Evolutionary conservation across 2,329 filamentous ascomycete genomes (phyloP), one percentile per base, ranked within the genome.

Genomic region (Elsinoe fawcettii): DNA sequence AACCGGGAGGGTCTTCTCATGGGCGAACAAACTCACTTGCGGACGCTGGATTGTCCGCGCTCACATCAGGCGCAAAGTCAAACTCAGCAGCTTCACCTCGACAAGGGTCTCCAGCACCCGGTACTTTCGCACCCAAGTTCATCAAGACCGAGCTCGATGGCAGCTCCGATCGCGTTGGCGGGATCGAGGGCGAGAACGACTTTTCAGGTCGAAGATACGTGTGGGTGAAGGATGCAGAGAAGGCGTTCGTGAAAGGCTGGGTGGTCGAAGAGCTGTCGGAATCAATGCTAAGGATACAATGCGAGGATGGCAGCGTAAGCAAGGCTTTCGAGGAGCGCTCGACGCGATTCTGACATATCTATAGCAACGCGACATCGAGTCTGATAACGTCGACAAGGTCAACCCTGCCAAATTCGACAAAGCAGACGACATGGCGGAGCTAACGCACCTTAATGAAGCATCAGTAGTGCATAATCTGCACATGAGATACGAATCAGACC

Each of bases 331-430:
- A 23, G 23, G 16, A 23, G 11, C 9, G 43, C 5, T 51, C 39
- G 61, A n/a, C 67, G 63, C 65, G 56, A 30, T 18, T 16, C 60
- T 63, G 37, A 63, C 57, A 46, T 6, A 0, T 23, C 11, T 36
- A 16, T 63, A 93, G 84, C 90, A 96, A 83, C 86, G 90, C 64
- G 88, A 95, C 68, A 86, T 93, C 53, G 86, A 92, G 63, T 75
- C 82, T 54, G 91, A 97, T 66, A 87, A 84, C 65, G 90, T 96
- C 64, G 95, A 99, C 78, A 97, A 96, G 74, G 95, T 99, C 76
- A 99, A 99, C 73, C 93, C 93, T 47, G 92, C 92, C 67, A 99
- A 99, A 71, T 99, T 99, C 75, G 93, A 99, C 80, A 99, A 96
- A 74, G 92, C 92, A 62, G 90, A 95, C 75, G 95, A 99, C 72